Percentiles rank a stretch among this genome's conserved stretches.
phyloP scores from a whole-genome alignment of 192 early-diverging fungal species.

The Entrophospora sp. region DNA sequence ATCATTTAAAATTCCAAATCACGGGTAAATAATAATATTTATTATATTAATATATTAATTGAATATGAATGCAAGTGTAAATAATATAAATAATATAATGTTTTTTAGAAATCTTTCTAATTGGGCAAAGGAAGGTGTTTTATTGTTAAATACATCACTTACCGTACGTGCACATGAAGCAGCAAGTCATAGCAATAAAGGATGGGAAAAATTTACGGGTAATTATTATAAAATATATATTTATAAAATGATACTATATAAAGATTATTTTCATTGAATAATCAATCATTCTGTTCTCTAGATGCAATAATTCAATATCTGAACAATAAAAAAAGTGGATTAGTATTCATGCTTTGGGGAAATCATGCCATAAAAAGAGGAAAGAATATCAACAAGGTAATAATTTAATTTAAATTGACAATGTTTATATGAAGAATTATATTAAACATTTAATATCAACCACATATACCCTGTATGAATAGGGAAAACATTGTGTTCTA shows the following conservation, averaged over 20 bases:
- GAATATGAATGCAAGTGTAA: not conserved
- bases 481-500: slow-evolving; percentile 72
- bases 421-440: too few relatives aligned
- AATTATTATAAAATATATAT: too few relatives aligned
- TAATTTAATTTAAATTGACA: not conserved
- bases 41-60: not conserved
- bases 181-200: slow-evolving; percentile 68
- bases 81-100: not conserved
- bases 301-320: slow-evolving; percentile 71
- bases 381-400: slow-evolving; percentile 47
- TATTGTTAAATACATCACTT: slow-evolving; percentile 81
- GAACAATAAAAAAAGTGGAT: slow-evolving; percentile 42
- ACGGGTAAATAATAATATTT: slow-evolving; percentile 58
- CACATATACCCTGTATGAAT: not conserved
- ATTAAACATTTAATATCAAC: slow-evolving; percentile 12
- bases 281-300: too few relatives aligned
- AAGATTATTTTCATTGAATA: too few relatives aligned
- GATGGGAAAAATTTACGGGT: slow-evolving; percentile 78
- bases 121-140: slow-evolving; percentile 79
- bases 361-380: slow-evolving; percentile 80
- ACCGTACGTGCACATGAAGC: slow-evolving; percentile 73
- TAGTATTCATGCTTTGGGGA: slow-evolving; percentile 96
- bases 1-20: slow-evolving; percentile 55
- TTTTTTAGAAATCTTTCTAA: slow-evolving; percentile 44
- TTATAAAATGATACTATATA: too few relatives aligned